Evolutionary conservation across 192 early-diverging fungal genomes (phyloP).

Genomic region (Entomortierella beljakovae): DNA sequence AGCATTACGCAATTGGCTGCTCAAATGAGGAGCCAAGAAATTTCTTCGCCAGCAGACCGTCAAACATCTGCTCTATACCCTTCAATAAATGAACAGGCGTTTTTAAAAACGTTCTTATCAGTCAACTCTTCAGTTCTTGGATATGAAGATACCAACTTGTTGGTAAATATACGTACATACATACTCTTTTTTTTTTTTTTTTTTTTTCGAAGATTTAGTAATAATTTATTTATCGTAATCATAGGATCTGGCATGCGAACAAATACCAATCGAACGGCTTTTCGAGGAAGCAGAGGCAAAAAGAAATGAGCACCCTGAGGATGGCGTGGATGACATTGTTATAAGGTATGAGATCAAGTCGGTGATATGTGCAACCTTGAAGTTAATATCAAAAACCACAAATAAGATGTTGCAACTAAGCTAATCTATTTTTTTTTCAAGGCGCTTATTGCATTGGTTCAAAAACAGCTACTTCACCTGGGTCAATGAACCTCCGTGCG

Average conservation of each 20-base stretch:
- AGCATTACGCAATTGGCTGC: constrained; percentile 9
- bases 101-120: constrained; percentile 2
- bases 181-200: not conserved
- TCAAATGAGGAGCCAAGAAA: constrained; percentile 2
- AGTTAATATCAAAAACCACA: not conserved
- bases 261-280: constrained; percentile 53
- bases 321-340: constrained; percentile 34
- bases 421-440: not conserved
- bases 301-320: constrained; percentile 41
- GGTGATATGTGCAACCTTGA: not conserved
- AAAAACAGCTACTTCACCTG: constrained; percentile 66
- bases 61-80: constrained; percentile 20
- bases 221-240: not conserved
- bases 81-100: constrained; percentile 40
- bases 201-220: not conserved
- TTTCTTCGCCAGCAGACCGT: not conserved
- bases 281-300: constrained; percentile 57
- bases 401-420: not conserved
- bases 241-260: constrained; percentile 57
- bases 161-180: constrained; percentile 33
- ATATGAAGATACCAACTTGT: constrained; percentile 38
- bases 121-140: constrained; percentile 28
- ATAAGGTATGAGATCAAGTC: constrained; percentile 18
- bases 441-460: constrained; percentile 62
- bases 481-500: constrained; percentile 60